A percentile compares a stretch with the other conserved stretches of the same genome.
phyloP scores from a whole-genome alignment of 2,329 filamentous ascomycete genomes.

The Drechslerella dactyloides region DNA sequence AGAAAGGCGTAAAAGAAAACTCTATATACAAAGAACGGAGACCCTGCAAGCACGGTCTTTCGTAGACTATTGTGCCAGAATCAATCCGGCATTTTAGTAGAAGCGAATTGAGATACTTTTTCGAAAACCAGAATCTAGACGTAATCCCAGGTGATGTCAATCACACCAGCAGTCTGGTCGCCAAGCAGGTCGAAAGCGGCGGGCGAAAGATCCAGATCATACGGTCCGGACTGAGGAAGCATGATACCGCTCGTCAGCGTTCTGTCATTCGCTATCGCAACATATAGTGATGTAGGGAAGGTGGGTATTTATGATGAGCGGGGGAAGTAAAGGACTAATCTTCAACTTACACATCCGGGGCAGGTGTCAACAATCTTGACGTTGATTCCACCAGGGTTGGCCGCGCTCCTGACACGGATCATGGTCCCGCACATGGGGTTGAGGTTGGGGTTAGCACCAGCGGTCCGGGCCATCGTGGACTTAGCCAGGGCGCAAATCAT shows the following conservation, averaged over 20 bases:
- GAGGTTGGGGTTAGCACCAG: slow-evolving; percentile 54
- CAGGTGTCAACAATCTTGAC: slow-evolving; percentile 52
- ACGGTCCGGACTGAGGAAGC: background rate
- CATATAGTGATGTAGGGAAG: background rate
- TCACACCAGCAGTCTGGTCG: slow-evolving; percentile 30
- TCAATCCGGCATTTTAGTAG: slow-evolving; percentile 11
- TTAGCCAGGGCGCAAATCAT: slow-evolving; percentile 53
- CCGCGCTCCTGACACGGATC: slow-evolving; percentile 44
- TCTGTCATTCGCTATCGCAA: background rate
- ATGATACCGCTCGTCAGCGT: slow-evolving; percentile 15
- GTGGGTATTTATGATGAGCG: background rate
- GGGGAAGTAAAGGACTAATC: background rate
- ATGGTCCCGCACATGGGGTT: slow-evolving; percentile 55
- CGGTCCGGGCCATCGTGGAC: slow-evolving; percentile 49
- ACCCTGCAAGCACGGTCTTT: slow-evolving; percentile 16
- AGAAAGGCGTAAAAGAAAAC: slow-evolving; percentile 2
- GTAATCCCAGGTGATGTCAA: slow-evolving; percentile 42
- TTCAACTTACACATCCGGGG: slow-evolving; percentile 53
- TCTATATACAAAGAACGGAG: slow-evolving; percentile 41
- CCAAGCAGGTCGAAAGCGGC: slow-evolving; percentile 50
- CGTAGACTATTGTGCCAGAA: background rate
- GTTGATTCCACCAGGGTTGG: slow-evolving; percentile 25
- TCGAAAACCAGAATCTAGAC: slow-evolving; percentile 20
- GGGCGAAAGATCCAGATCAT: slow-evolving; percentile 52
- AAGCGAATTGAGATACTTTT: background rate